Base-by-base conservation (phyloP, 2,329 filamentous ascomycete species). In the Dactylonectria estremocensis region DNA sequence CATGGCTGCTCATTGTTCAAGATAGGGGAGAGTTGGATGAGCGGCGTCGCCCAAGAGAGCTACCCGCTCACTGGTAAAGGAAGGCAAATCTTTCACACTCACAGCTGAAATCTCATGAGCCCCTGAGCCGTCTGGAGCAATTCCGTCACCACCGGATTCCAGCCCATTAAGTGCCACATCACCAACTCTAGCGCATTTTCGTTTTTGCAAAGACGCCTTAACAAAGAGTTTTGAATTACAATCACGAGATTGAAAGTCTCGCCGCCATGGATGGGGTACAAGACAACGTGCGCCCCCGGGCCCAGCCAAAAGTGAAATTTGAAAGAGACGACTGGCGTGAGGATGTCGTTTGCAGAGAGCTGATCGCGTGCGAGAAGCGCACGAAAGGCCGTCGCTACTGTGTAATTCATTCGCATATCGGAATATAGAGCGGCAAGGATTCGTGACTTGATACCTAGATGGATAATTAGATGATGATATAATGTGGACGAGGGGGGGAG, bases 1-100 rank as follows among this genome's bases (percentile, higher is more conserved):
- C 66, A 73, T 72, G 28, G 76, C 76, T 5, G 71, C 75, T 1
- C 75, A 75, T 43, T 77, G 76, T 3, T 68, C 73, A 20, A 77
- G 71, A 52, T 77, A 73, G 0, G 76, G 75, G 1, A 71, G 57
- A 22, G 71, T 74, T 4, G 75, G 67, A 62, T 74, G 72, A 1
- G 67, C 67, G 3, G 72, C 69, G 22, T 73, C 72, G 2, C 72
- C 70, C 13, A 65, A 54, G 18, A 74, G 58, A 16, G 65, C 61
- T 11, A 73, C 67, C 18, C 28, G 31, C 14, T 63, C 71, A 13
- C 50, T 49, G 6, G 45, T 49, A 61, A 66, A 72, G 5, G 14
- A 57, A 2, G 69, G 66, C 14, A 70, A 24, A 9, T 52, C 40
- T 24, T 59, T 52, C 6, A 68, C 22, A n/a, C 58, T 57, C 57